Conservation (phyloP, 768 basidiomycete species). For the Hortiboletus campestris region DNA sequence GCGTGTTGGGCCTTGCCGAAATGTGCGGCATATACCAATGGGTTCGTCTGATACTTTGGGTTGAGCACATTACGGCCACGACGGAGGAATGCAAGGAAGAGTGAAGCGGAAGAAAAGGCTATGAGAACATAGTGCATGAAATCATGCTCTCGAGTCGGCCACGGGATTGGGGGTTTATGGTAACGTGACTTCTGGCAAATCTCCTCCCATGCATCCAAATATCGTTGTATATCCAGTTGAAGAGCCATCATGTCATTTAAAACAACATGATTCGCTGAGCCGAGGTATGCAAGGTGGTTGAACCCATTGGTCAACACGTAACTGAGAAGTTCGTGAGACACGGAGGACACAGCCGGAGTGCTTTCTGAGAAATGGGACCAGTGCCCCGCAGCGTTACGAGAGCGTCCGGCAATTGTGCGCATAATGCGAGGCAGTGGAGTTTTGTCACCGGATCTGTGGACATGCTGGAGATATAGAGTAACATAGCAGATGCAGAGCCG, state of each 20-base stretch:
- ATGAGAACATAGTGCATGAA: constrained; percentile 8
- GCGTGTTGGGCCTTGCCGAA: constrained; percentile 7
- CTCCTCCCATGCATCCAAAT: background rate
- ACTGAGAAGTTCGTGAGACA: background rate
- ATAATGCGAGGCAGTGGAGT: background rate
- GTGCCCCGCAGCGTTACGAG: background rate
- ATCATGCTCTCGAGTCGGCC: constrained; percentile 3
- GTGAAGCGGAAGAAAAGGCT: background rate
- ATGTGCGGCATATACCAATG: constrained; percentile 10
- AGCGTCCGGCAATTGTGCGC: background rate
- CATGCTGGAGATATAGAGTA: background rate
- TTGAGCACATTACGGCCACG: background rate
- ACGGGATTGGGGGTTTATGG: background rate
- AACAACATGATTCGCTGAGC: background rate
- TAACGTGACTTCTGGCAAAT: background rate
- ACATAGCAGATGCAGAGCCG: constrained; percentile 4
- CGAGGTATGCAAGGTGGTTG: constrained; percentile 4
- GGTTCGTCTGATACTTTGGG: constrained; percentile 1
- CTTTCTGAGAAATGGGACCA: background rate
- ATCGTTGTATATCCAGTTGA: background rate
- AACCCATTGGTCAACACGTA: constrained; percentile 4
- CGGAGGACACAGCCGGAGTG: too few species aligned
- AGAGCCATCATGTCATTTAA: constrained; percentile 1
- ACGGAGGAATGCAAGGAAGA: constrained; percentile 3
- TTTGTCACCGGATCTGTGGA: background rate